A percentile compares a stretch with the other conserved stretches of the same genome.
Evolutionary conservation across 805 yeast species (phyloP).

Genomic region (Monosporozyma siamensis): DNA sequence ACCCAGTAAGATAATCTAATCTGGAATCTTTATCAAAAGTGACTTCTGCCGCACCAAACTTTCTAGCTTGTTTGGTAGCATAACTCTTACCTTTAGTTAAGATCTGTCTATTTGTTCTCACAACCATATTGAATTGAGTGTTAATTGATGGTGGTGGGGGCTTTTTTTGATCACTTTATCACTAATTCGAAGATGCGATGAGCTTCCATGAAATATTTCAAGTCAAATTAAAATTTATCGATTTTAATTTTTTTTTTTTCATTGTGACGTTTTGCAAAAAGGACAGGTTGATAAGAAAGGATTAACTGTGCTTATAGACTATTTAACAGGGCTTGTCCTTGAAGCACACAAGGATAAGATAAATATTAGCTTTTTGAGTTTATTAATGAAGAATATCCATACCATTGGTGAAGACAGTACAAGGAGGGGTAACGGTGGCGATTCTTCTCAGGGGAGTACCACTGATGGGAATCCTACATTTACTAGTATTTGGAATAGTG

Average conservation of each 20-base stretch:
- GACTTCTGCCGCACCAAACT: conserved; percentile 73
- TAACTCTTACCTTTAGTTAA: conserved; percentile 82
- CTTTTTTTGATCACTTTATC: neutral
- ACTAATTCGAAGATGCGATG: neutral
- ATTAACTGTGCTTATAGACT: no score
- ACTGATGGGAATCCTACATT: conserved; percentile 5
- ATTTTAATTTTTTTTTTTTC: neutral
- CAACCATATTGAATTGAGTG: neutral
- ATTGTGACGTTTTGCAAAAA: neutral
- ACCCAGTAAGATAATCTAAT: conserved; percentile 82
- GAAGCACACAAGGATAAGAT: no score
- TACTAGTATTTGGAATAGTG: conserved; percentile 18
- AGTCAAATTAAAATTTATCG: neutral
- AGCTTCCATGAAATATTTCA: neutral
- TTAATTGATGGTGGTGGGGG: neutral
- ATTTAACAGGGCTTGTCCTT: no score
- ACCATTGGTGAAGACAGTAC: conserved; percentile 2
- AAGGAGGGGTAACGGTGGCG: neutral
- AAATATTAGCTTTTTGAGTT: no score
- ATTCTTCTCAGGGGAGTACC: neutral
- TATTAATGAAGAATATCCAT: conserved; percentile 12
- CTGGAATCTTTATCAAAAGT: conserved; percentile 74
- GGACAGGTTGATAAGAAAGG: no score
- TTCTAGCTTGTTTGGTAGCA: conserved; percentile 54
- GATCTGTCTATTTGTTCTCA: conserved; percentile 59